Percentiles rank a stretch among this genome's conserved stretches.
Evolutionary conservation across 1,139 yeast species (phyloP).

Genomic region (Casaregolazyma lundiana): DNA sequence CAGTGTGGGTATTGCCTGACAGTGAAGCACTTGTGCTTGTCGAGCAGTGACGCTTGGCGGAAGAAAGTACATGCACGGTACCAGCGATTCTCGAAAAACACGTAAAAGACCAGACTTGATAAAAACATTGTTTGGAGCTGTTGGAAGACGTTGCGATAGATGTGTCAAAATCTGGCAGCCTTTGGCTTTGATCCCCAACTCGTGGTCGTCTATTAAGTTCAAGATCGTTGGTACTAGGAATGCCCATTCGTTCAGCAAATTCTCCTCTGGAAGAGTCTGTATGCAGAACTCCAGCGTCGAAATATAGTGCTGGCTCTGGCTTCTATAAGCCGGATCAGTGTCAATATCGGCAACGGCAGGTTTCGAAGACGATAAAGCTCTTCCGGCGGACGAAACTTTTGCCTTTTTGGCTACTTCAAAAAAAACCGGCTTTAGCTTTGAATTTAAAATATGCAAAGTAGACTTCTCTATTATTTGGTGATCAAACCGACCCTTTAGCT

Average conservation of each 20-base stretch:
- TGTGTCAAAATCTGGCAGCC: slow-evolving; percentile 39
- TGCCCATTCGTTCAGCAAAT: slow-evolving; percentile 37
- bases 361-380: neutral
- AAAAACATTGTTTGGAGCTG: slow-evolving; percentile 22
- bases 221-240: slow-evolving; percentile 46
- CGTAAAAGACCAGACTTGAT: slow-evolving; percentile 40
- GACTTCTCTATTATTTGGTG: neutral
- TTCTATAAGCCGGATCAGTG: slow-evolving; percentile 1
- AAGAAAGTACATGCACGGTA: slow-evolving; percentile 23
- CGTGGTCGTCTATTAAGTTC: slow-evolving; percentile 50
- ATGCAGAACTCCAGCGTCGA: slow-evolving; percentile 5
- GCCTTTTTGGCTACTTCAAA: neutral
- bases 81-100: slow-evolving; percentile 40
- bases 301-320: slow-evolving; percentile 5
- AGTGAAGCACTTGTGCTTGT: slow-evolving; percentile 13
- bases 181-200: slow-evolving; percentile 41
- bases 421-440: neutral
- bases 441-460: neutral
- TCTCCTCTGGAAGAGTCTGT: neutral
- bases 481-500: neutral
- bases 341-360: neutral
- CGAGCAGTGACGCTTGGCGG: slow-evolving; percentile 20
- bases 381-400: slow-evolving; percentile 6
- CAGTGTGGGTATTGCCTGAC: slow-evolving; percentile 16
- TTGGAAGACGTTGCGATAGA: slow-evolving; percentile 27